These are phyloP conservation scores for Parascedosporium putredinis DNA, from an alignment of 2,329 filamentous ascomycete species.

Conservation along the genomic window DNA sequence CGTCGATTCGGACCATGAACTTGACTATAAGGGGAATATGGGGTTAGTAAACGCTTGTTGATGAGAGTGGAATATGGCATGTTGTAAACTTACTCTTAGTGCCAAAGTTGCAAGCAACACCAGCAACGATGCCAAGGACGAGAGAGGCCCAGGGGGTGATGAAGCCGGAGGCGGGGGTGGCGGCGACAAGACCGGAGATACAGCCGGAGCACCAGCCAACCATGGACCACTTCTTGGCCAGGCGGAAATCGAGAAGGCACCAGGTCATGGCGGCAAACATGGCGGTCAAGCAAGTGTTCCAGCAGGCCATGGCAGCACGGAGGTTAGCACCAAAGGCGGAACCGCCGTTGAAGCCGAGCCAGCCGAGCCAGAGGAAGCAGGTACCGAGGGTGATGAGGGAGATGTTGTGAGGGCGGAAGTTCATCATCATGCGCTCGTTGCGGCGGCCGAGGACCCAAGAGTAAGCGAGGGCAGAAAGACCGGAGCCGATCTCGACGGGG, in stretches of 20 bases:
- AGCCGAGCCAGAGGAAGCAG: constrained; percentile 94
- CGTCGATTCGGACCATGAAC: constrained; percentile 54
- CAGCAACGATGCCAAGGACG: constrained; percentile 55
- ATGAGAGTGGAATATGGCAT: too few species aligned
- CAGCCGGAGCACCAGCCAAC: constrained; percentile 64
- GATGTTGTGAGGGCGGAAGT: constrained; percentile 98
- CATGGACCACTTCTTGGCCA: constrained; percentile 86
- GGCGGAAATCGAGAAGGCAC: constrained; percentile 90
- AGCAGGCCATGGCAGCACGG: constrained; percentile 90
- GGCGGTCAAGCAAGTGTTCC: constrained; percentile 91
- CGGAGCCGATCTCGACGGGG: constrained; percentile 93
- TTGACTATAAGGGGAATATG: constrained; percentile 33
- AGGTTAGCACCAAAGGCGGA: constrained; percentile 91
- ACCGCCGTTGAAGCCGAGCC: constrained; percentile 97
- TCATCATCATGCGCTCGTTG: constrained; percentile 99
- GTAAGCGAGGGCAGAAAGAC: constrained; percentile 87
- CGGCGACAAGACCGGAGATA: constrained; percentile 61
- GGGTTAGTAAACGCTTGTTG: constrained; percentile 10
- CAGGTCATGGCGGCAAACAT: constrained; percentile 88
- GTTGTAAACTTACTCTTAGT: constrained; percentile 50
- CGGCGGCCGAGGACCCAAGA: constrained; percentile 90
- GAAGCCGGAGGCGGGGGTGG: constrained; percentile 59
- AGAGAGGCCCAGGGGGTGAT: constrained; percentile 59
- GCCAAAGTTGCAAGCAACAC: constrained; percentile 56
- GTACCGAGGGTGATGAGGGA: constrained; percentile 94